Conservation (phyloP, 2,329 filamentous ascomycete genomes). For the Cladophialophora yegresii region DNA sequence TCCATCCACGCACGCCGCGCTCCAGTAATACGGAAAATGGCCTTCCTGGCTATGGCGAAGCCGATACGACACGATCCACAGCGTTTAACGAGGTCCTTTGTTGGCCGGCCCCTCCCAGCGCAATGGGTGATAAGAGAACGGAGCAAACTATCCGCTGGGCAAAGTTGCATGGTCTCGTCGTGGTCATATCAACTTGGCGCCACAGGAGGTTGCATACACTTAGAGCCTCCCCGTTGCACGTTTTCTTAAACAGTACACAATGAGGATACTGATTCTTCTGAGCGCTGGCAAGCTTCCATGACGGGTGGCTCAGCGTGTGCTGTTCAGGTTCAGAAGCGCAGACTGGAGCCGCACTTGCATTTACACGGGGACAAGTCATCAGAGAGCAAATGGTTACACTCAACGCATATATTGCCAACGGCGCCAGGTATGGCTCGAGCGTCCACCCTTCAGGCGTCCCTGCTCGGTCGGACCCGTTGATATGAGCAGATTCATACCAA, state of each 20-base stretch:
- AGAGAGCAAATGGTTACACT: constrained; percentile 3
- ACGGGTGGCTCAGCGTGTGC: constrained; percentile 6
- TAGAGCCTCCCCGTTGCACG: background rate
- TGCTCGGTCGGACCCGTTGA: constrained; percentile 6
- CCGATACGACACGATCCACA: background rate
- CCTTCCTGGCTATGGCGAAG: background rate
- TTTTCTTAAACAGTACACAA: background rate
- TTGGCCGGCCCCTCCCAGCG: background rate
- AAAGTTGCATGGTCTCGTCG: background rate
- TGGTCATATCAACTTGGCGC: background rate
- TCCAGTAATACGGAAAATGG: background rate
- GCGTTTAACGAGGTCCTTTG: background rate
- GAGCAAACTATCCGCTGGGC: background rate
- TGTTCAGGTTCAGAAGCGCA: constrained; percentile 5
- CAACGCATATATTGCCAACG: constrained; percentile 11
- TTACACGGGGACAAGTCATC: background rate
- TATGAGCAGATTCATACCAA: no score
- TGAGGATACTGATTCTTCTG: background rate
- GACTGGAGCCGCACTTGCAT: background rate
- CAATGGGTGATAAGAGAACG: constrained; percentile 7
- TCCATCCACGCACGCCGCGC: background rate
- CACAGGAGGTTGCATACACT: background rate
- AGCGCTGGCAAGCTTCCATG: constrained; percentile 2
- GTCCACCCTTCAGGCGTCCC: background rate
- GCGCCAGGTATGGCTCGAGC: background rate